Evolutionary conservation across 208 protist genomes (phyloP).

Genomic region (Acanthamoeba royreba): DNA sequence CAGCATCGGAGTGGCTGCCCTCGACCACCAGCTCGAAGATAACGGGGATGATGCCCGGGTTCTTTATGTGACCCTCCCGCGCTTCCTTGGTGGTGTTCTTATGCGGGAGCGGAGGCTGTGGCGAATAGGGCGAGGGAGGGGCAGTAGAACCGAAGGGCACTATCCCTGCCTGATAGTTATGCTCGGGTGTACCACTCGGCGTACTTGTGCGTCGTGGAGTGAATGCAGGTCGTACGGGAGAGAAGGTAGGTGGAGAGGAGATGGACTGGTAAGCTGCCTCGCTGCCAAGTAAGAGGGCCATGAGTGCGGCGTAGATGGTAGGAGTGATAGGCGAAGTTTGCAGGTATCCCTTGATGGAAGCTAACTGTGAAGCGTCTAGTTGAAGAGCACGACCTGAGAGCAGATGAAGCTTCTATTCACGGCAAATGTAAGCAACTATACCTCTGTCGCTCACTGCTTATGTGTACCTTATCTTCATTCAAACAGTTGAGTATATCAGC

Average conservation of each 20-base stretch:
- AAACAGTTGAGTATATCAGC: slow-evolving; percentile 9
- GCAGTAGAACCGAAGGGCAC: neutral
- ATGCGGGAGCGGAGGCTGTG: neutral
- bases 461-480: neutral
- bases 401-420: neutral
- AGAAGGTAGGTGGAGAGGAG: neutral
- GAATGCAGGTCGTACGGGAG: neutral
- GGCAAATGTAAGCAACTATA: neutral
- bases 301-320: neutral
- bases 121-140: neutral
- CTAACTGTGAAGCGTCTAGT: neutral
- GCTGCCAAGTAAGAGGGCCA: neutral
- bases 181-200: no score
- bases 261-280: neutral
- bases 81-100: neutral
- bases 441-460: neutral
- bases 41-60: neutral
- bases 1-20: neutral
- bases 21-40: slow-evolving; percentile 42
- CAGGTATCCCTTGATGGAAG: neutral
- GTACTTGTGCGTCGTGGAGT: neutral
- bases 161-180: no score
- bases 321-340: neutral
- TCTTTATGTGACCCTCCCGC: neutral
- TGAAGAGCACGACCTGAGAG: neutral